Evolutionary conservation across 2,329 filamentous ascomycete genomes (phyloP).

Genomic region (Xylariaceae sp.): DNA sequence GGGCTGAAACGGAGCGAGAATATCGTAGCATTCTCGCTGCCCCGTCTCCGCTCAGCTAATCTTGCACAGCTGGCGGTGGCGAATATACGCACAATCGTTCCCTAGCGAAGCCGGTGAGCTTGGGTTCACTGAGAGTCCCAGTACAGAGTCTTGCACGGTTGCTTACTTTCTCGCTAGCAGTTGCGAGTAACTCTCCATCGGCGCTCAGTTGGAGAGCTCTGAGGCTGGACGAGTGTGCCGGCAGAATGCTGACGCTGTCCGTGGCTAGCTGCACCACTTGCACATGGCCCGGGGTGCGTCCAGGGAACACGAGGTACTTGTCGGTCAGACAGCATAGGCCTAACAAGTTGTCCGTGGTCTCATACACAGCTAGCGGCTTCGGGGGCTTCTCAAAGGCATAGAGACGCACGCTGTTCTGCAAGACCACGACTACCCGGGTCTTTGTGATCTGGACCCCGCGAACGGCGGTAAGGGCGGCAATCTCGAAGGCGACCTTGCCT

Average conservation of each 20-base stretch:
- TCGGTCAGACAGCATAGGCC: slow-evolving; percentile 75
- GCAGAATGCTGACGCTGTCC: slow-evolving; percentile 86
- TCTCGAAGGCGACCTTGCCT: slow-evolving; percentile 64
- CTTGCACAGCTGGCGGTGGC: slow-evolving; percentile 74
- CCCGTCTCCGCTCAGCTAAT: slow-evolving; percentile 78
- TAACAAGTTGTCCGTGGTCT: slow-evolving; percentile 78
- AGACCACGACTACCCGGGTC: slow-evolving; percentile 70
- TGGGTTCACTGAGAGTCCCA: no score
- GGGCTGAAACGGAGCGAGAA: slow-evolving; percentile 87
- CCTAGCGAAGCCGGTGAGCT: slow-evolving; percentile 40
- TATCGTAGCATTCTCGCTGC: slow-evolving; percentile 81
- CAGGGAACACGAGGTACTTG: slow-evolving; percentile 74
- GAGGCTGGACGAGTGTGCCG: slow-evolving; percentile 76
- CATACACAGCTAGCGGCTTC: slow-evolving; percentile 66
- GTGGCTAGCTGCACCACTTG: slow-evolving; percentile 76
- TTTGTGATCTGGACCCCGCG: slow-evolving; percentile 73
- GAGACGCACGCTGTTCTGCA: slow-evolving; percentile 75
- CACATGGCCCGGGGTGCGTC: slow-evolving; percentile 81
- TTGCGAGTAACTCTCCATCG: slow-evolving; percentile 77
- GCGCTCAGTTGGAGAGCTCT: slow-evolving; percentile 73
- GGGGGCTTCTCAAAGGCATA: slow-evolving; percentile 74
- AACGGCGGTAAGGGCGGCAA: slow-evolving; percentile 76
- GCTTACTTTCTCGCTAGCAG: slow-evolving; percentile 76
- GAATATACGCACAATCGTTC: slow-evolving; percentile 84
- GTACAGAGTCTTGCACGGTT: no score